phyloP scores from a whole-genome alignment of 176 grass and related monocot genomes.

The Carex myosuroides region DNA sequence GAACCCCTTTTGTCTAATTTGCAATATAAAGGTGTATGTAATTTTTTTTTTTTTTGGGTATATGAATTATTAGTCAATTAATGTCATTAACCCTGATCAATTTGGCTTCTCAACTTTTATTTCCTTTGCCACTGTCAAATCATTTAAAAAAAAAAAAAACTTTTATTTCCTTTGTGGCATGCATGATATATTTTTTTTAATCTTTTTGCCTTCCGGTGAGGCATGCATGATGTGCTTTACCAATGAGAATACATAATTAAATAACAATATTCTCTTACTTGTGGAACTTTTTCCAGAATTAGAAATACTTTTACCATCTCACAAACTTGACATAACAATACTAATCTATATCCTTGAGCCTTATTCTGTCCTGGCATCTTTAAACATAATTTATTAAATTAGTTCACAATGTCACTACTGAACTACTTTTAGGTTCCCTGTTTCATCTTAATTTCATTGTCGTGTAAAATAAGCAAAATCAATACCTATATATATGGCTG shows the following conservation, averaged over 20 bases:
- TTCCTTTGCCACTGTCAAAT: neutral
- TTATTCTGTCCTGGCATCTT: neutral
- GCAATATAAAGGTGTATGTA: neutral
- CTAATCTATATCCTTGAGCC: neutral
- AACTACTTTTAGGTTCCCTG: neutral
- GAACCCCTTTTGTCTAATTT: neutral
- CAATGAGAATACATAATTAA: neutral
- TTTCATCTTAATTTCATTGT: constrained; percentile 12
- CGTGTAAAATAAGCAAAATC: neutral
- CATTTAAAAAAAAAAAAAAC: neutral
- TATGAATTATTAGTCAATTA: neutral
- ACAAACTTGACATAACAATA: neutral
- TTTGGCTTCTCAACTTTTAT: neutral
- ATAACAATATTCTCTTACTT: neutral
- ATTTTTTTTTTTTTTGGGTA: neutral
- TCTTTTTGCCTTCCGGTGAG: neutral
- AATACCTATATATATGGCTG: constrained; percentile 19
- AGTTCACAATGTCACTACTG: neutral
- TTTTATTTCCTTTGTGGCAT: neutral
- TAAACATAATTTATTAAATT: neutral
- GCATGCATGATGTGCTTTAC: constrained; percentile 2
- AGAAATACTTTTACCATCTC: neutral
- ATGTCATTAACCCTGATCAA: constrained; percentile 1
- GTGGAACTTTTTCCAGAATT: neutral
- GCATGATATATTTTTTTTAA: neutral